Percentiles rank a stretch among this genome's conserved stretches.
These are phyloP conservation scores for Podospora australis DNA, from an alignment of 495 filamentous ascomycete species.

Conservation along the genomic window DNA sequence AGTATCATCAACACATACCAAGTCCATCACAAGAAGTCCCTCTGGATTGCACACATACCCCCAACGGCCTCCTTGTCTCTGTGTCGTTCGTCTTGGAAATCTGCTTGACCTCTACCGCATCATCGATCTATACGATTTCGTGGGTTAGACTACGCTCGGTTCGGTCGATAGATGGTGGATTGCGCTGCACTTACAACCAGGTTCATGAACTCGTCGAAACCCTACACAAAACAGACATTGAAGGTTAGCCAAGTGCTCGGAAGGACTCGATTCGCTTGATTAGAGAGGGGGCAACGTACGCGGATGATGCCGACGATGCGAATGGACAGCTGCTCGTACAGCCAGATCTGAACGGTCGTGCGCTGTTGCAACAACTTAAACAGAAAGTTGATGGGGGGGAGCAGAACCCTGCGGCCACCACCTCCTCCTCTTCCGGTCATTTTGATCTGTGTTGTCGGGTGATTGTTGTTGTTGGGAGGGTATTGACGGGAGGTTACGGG, in stretches of 20 bases:
- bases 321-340: constrained; percentile 90
- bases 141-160: too few species aligned
- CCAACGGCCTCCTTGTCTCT: constrained; percentile 72
- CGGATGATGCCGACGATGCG: constrained; percentile 93
- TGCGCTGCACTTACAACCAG: constrained; percentile 68
- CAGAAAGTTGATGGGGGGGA: constrained; percentile 95
- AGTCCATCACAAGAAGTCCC: not conserved
- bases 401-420: constrained; percentile 78
- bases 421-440: constrained; percentile 81
- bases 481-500: not conserved
- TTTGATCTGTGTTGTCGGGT: constrained; percentile 23
- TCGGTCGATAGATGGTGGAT: not conserved
- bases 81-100: constrained; percentile 68
- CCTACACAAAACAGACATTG: constrained; percentile 9
- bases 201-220: constrained; percentile 97
- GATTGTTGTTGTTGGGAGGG: constrained; percentile 1
- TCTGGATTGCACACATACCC: constrained; percentile 33
- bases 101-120: constrained; percentile 87
- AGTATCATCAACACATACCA: constrained; percentile 9
- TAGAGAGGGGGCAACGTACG: constrained; percentile 42
- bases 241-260: constrained; percentile 3
- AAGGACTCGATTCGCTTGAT: constrained; percentile 12
- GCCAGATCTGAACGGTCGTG: constrained; percentile 85
- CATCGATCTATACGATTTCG: constrained; percentile 50
- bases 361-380: constrained; percentile 92